Evolutionary conservation across 495 filamentous ascomycete species (phyloP).

Genomic region (Gamarada debralockiae): DNA sequence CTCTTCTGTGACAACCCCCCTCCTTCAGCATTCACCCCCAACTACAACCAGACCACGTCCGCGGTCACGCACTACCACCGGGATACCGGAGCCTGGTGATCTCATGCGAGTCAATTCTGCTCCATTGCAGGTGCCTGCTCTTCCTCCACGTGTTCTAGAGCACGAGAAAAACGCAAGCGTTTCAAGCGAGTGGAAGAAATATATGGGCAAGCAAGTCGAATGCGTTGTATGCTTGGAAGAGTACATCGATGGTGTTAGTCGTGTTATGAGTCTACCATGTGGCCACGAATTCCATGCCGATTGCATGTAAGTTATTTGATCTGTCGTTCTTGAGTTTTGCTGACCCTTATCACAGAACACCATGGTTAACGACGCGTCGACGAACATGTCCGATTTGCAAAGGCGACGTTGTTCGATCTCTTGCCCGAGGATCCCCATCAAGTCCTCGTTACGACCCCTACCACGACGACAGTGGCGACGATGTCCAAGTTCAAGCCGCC

Average conservation of each 20-base stretch:
- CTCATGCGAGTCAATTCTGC: slow-evolving; percentile 16
- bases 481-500: slow-evolving; percentile 38
- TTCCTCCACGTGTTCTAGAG: slow-evolving; percentile 12
- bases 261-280: slow-evolving; percentile 97
- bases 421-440: slow-evolving; percentile 40
- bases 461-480: slow-evolving; percentile 46
- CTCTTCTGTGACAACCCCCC: slow-evolving; percentile 71
- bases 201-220: slow-evolving; percentile 83
- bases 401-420: slow-evolving; percentile 77
- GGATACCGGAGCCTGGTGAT: slow-evolving; percentile 40
- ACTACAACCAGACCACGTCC: slow-evolving; percentile 56
- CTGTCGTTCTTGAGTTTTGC: neutral
- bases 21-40: slow-evolving; percentile 47
- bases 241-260: slow-evolving; percentile 90
- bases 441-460: slow-evolving; percentile 44
- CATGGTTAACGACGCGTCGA: slow-evolving; percentile 94
- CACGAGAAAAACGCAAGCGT: slow-evolving; percentile 47
- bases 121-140: slow-evolving; percentile 20
- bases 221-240: slow-evolving; percentile 98
- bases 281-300: slow-evolving; percentile 97
- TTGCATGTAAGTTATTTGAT: slow-evolving; percentile 80
- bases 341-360: slow-evolving; percentile 60
- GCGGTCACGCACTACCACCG: slow-evolving; percentile 63
- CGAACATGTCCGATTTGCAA: slow-evolving; percentile 98
- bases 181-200: slow-evolving; percentile 66